These are phyloP conservation scores for Nephelium lappaceum DNA, from an alignment of 345 rosid genomes.

Conservation along the genomic window DNA sequence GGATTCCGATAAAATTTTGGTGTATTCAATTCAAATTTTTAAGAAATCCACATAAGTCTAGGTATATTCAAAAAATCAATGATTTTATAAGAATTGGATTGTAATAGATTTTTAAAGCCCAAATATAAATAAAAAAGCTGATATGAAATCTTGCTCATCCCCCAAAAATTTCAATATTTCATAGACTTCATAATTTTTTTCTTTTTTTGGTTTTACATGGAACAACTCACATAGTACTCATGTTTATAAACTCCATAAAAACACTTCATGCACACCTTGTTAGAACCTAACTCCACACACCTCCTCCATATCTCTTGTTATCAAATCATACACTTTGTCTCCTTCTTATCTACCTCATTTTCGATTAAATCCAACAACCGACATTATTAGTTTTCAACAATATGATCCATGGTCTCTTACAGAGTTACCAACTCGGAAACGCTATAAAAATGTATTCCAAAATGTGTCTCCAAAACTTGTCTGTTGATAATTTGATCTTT, in stretches of 20 bases:
- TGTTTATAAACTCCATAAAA: slow-evolving; percentile 25
- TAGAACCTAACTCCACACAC: slow-evolving; percentile 35
- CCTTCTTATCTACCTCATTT: slow-evolving; percentile 35
- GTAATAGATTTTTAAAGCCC: too few species aligned
- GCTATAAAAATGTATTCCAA: slow-evolving; percentile 38
- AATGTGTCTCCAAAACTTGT: slow-evolving; percentile 36
- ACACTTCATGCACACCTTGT: slow-evolving; percentile 47
- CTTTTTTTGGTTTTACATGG: too few species aligned
- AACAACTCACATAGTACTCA: too few species aligned
- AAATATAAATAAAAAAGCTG: too few species aligned
- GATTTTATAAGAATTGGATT: too few species aligned
- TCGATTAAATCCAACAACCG: slow-evolving; percentile 43
- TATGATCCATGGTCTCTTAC: slow-evolving; percentile 52
- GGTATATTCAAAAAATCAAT: too few species aligned
- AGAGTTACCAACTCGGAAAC: slow-evolving; percentile 34
- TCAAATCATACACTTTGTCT: slow-evolving; percentile 50
- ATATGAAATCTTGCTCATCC: too few species aligned
- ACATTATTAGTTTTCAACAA: slow-evolving; percentile 41
- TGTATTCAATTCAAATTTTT: too few species aligned
- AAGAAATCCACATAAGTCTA: too few species aligned
- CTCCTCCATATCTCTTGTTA: slow-evolving; percentile 35
- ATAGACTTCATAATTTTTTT: too few species aligned
- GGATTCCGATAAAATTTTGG: too few species aligned
- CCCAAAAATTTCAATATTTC: too few species aligned
- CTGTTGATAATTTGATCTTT: slow-evolving; percentile 46